Base-by-base conservation (phyloP, 805 yeast genomes). In the Wickerhamiella azymoides region DNA sequence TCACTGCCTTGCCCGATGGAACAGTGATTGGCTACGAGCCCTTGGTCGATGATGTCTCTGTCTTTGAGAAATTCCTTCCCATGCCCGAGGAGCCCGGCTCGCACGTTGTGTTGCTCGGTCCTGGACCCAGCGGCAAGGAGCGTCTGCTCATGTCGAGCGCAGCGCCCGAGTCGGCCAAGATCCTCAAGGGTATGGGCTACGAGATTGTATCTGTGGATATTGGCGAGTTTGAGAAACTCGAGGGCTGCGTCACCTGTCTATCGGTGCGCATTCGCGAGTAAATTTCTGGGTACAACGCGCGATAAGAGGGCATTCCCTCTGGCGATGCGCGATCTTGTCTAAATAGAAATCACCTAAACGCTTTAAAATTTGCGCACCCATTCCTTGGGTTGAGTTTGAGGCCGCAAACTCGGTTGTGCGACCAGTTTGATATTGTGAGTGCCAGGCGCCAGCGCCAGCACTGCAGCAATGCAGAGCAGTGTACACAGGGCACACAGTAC, bases 1-100 rank as follows among this genome's bases (percentile, higher is more conserved):
- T 41, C 5, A 41, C 45, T 35, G 45, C 45, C 10, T 14, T 41
- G 33, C 45, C 45, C 5, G 45, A 41, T 14, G 45, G 45, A 16
- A 41, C 45, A 9, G 27, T 41, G 2, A 41, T 41, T 16, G 45
- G 45, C 19, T 41, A 41, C 39, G 45, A 41, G 26, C 45, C 45
- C 2, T 24, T 41, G 13, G 45, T 41, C 5, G 45, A 41, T 35
- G 45, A 41, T 25, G 19, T 13, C 3, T 33, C 27, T 10, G 45
- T 26, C 2, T 41, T 41, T 17, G 45, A 41, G 7, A 41, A 41
- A 16, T 41, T 41, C 39, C 14, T 35, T 3, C 32, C 39, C 10
- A 36, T 41, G 45, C 45, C 45, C 10, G 45, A 41, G 27, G 45
- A 41, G 17, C 28, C 28, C 2, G 45, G 45, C 16, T 21, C 45